These are phyloP conservation scores for Penicillium capsulatum DNA, from an alignment of 2,329 filamentous ascomycete genomes.

Conservation along the genomic window DNA sequence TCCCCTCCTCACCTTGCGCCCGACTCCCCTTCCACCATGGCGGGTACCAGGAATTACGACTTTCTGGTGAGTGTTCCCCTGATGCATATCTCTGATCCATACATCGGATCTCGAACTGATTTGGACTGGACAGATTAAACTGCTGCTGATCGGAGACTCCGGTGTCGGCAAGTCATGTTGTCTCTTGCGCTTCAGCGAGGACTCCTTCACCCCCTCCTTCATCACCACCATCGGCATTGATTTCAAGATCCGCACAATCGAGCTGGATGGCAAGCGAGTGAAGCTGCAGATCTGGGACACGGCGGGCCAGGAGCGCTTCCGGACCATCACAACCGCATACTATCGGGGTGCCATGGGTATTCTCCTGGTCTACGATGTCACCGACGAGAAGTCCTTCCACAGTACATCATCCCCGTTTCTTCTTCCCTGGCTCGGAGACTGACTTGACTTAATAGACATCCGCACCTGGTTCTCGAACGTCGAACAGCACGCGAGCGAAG, in stretches of 20 bases:
- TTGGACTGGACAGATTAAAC: slow-evolving; percentile 68
- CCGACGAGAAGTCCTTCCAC: slow-evolving; percentile 91
- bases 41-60: slow-evolving; percentile 97
- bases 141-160: slow-evolving; percentile 92
- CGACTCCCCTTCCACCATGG: slow-evolving; percentile 56
- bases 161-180: slow-evolving; percentile 97
- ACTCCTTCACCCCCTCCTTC: slow-evolving; percentile 95
- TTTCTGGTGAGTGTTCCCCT: slow-evolving; percentile 71
- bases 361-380: slow-evolving; percentile 95
- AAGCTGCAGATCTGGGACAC: slow-evolving; percentile 99
- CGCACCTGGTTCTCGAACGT: slow-evolving; percentile 99
- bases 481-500: slow-evolving; percentile 95
- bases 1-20: no score
- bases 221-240: slow-evolving; percentile 99
- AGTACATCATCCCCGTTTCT: slow-evolving; percentile 57
- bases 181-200: slow-evolving; percentile 91
- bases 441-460: slow-evolving; percentile 64
- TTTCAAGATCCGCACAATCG: slow-evolving; percentile 99
- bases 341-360: slow-evolving; percentile 99
- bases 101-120: slow-evolving; percentile 1
- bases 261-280: slow-evolving; percentile 96
- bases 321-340: slow-evolving; percentile 98
- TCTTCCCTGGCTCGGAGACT: background rate
- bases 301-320: slow-evolving; percentile 94
- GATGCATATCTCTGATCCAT: background rate